Base-by-base conservation (phyloP, 257 asterid species). In the Buddleja alternifolia region DNA sequence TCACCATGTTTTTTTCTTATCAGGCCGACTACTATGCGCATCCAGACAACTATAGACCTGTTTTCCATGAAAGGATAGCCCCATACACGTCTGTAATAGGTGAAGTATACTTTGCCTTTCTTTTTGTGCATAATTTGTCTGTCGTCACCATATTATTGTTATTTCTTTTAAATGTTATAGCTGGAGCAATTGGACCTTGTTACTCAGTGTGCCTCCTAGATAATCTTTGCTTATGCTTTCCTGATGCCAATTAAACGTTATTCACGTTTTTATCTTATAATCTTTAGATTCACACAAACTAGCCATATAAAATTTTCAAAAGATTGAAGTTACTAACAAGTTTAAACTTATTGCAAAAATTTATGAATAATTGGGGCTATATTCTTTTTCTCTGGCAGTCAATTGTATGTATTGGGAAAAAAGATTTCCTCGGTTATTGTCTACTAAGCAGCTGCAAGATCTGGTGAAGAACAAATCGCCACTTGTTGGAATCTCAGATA, bases 351-450 rank as follows among this genome's bases (percentile, higher is more conserved):
- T n/a, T n/a, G n/a, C n/a, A n/a, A n/a, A n/a, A n/a, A n/a, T n/a
- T n/a, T n/a, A n/a, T n/a, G n/a, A n/a, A n/a, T n/a, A 50, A 70
- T 60, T 57, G 53, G 9, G 39, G 0, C n/a, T 55, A 7, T 34
- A 34, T 53, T 57, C 10, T 51, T 57, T 29, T 64, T 58, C 47
- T 53, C 36, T 78, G 78, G 73, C 88, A 94, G 99, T 91, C 46
- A 94, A 94, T 75, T 94, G 97, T 63, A 94, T 94, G 97, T 94
- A 91, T 64, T 94, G 99, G 99, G 99, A 90, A 82, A 83, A 76
- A 79, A 77, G 97, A 75, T 94, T 77, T 83, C 97, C 99, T 62
- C 87, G 87, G 65, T 73, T 94, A 71, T 70, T 94, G 81, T 84
- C 91, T 20, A 82, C 77, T 63, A 41, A 59, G 47, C 96, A 91